Conservation (phyloP, 192 early-diverging fungal genomes). For the Ambispora gerdemannii region DNA sequence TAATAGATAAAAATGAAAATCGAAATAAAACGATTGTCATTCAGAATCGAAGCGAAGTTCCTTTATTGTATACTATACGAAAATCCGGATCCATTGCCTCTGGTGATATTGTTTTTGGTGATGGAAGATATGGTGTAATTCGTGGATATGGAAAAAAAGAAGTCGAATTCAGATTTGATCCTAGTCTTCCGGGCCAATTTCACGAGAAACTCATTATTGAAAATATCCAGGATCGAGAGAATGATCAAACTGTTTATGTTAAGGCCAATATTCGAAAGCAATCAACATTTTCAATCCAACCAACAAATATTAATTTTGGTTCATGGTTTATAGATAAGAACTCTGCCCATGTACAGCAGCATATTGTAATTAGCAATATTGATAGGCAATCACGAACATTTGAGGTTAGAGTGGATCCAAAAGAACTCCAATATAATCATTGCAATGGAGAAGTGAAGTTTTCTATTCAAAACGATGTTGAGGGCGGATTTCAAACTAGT, state of each 20-base stretch:
- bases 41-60: slow-evolving; percentile 86
- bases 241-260: slow-evolving; percentile 73
- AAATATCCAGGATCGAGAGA: slow-evolving; percentile 83
- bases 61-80: slow-evolving; percentile 84
- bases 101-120: slow-evolving; percentile 80
- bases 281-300: slow-evolving; percentile 81
- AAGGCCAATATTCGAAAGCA: slow-evolving; percentile 91
- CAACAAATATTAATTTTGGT: slow-evolving; percentile 73
- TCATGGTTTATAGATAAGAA: slow-evolving; percentile 56
- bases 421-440: slow-evolving; percentile 59
- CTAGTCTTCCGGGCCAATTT: slow-evolving; percentile 83
- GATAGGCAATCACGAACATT: slow-evolving; percentile 76
- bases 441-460: slow-evolving; percentile 63
- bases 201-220: slow-evolving; percentile 83
- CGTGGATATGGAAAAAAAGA: slow-evolving; percentile 88
- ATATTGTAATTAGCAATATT: slow-evolving; percentile 78
- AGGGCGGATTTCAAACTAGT: slow-evolving; percentile 42
- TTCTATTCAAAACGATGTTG: slow-evolving; percentile 57
- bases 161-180: slow-evolving; percentile 90
- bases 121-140: slow-evolving; percentile 81
- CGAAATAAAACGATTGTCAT: slow-evolving; percentile 85
- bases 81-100: slow-evolving; percentile 95
- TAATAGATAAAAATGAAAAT: slow-evolving; percentile 80
- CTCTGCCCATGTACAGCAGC: slow-evolving; percentile 53
- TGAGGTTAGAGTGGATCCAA: slow-evolving; percentile 70